Percentiles rank a stretch among this genome's conserved stretches.
Evolutionary conservation across 306 rosid species (phyloP).

Genomic region (Fagus sylvatica): DNA sequence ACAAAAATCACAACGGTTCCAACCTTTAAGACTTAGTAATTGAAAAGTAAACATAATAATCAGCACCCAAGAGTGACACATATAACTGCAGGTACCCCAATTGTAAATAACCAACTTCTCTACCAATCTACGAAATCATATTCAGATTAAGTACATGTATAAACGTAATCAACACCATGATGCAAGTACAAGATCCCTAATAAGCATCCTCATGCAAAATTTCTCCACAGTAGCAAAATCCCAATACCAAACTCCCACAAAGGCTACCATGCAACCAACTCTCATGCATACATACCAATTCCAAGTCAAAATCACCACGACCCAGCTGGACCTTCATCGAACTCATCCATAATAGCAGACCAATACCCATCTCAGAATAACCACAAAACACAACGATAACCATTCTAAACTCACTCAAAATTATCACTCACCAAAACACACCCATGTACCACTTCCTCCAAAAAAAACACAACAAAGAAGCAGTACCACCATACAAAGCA

Average conservation of each 20-base stretch:
- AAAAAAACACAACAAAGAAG: conserved; percentile 14
- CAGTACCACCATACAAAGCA: conserved; percentile 21
- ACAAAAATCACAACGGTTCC: background rate
- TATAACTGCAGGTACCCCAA: background rate
- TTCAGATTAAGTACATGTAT: background rate
- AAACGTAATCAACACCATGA: background rate
- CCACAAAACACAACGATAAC: conserved; percentile 5
- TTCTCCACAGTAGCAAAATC: conserved; percentile 4
- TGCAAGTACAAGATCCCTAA: background rate
- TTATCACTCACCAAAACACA: background rate
- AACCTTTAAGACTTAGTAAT: background rate
- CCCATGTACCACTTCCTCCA: conserved; percentile 24
- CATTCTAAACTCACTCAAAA: conserved; percentile 13
- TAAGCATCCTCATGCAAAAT: conserved; percentile 13
- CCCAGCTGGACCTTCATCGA: conserved; percentile 16
- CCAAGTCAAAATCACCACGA: conserved; percentile 23
- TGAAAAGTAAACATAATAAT: conserved; percentile 4
- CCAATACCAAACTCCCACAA: background rate
- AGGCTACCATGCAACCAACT: conserved; percentile 13
- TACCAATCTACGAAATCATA: background rate
- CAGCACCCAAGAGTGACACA: background rate
- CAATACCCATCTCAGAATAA: conserved; percentile 16
- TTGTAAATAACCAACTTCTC: conserved; percentile 1
- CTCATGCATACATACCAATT: conserved; percentile 30
- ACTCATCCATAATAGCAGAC: background rate